These are phyloP conservation scores for Metschnikowia lunata DNA, from an alignment of 805 yeast genomes.

Conservation along the genomic window DNA sequence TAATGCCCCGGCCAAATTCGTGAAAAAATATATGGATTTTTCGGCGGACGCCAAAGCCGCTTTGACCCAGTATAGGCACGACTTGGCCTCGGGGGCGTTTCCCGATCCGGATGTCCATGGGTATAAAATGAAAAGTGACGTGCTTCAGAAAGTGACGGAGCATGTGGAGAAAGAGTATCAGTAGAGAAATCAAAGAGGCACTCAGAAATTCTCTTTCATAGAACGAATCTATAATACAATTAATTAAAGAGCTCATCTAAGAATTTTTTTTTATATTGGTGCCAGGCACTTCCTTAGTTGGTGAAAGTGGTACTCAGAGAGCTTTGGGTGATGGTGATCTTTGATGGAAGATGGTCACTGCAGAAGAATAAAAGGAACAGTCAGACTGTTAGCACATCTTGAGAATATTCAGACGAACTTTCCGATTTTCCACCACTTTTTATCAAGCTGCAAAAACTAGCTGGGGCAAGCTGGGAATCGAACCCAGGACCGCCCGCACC, in stretches of 20 bases:
- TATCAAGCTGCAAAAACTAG: constrained; percentile 3
- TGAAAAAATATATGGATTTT: constrained; percentile 60
- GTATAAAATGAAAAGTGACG: constrained; percentile 64
- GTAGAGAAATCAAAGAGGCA: not conserved
- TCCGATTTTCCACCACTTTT: no score
- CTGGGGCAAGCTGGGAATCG: constrained; percentile 48
- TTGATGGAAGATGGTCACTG: no score
- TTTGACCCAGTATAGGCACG: constrained; percentile 50
- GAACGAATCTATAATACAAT: no score
- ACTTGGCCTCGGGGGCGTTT: constrained; percentile 52
- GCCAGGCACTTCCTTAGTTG: no score
- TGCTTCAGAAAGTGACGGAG: constrained; percentile 32
- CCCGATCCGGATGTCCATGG: constrained; percentile 63
- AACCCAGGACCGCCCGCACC: constrained; percentile 52
- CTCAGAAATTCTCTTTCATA: no score
- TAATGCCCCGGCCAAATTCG: constrained; percentile 53
- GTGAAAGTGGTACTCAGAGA: no score
- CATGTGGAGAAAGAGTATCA: not conserved
- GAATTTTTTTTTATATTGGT: no score
- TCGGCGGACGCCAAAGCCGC: constrained; percentile 48
- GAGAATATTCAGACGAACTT: no score
- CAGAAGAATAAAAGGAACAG: no score
- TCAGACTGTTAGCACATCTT: no score
- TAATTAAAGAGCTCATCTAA: no score
- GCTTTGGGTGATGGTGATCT: no score